phyloP scores from a whole-genome alignment of 768 basidiomycete species.

The Leccinum olivaceopallidum region DNA sequence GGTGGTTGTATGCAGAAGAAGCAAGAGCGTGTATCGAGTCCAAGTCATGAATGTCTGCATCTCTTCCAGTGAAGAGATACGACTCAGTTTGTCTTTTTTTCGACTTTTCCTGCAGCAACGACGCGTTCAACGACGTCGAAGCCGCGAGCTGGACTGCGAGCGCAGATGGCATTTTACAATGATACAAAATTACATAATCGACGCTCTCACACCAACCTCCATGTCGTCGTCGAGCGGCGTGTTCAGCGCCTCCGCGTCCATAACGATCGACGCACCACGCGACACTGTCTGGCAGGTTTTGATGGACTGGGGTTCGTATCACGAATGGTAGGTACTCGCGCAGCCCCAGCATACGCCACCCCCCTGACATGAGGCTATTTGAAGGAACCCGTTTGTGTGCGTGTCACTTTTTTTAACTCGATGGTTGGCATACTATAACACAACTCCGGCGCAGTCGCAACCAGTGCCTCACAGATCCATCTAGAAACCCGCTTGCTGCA shows the following conservation, averaged over 20 bases:
- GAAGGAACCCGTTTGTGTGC: conserved; percentile 67
- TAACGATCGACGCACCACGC: conserved; percentile 58
- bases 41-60: conserved; percentile 84
- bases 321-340: conserved; percentile 51
- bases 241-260: conserved; percentile 47
- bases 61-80: conserved; percentile 83
- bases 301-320: conserved; percentile 60
- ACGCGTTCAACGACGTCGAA: conserved; percentile 75
- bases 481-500: conserved; percentile 37
- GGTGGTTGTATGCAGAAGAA: conserved; percentile 73
- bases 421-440: not conserved
- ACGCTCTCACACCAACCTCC: not conserved
- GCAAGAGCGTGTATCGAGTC: conserved; percentile 83
- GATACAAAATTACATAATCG: conserved; percentile 32
- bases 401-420: not conserved
- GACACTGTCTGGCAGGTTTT: conserved; percentile 63
- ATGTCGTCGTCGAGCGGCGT: conserved; percentile 40
- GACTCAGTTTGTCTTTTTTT: conserved; percentile 66
- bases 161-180: conserved; percentile 54
- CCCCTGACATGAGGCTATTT: conserved; percentile 1
- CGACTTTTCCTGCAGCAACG: conserved; percentile 65
- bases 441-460: conserved; percentile 41
- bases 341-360: not conserved
- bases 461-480: conserved; percentile 46
- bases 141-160: conserved; percentile 82